These are phyloP conservation scores for Letharia lupina DNA, from an alignment of 495 filamentous ascomycete genomes.

Conservation along the genomic window DNA sequence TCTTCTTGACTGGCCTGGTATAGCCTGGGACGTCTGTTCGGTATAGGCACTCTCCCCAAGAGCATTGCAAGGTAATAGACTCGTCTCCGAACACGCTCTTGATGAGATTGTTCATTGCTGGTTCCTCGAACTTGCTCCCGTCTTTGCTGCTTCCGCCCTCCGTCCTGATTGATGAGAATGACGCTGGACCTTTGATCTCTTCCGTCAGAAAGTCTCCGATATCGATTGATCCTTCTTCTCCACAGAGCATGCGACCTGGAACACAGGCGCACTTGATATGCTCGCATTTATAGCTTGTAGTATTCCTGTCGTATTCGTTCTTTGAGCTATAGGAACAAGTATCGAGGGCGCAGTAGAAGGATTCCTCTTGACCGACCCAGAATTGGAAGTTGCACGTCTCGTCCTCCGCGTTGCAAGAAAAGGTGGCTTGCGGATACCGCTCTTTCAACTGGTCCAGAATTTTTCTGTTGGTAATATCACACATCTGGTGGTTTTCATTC, in stretches of 20 bases:
- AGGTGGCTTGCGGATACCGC: conserved; percentile 83
- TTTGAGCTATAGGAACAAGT: conserved; percentile 65
- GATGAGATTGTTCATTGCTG: conserved; percentile 83
- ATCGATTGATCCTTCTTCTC: conserved; percentile 82
- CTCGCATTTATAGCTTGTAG: conserved; percentile 74
- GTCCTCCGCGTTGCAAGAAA: conserved; percentile 70
- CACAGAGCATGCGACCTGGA: conserved; percentile 85
- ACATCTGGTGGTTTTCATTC: conserved; percentile 94
- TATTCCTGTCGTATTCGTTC: conserved; percentile 62
- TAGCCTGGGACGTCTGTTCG: conserved; percentile 89
- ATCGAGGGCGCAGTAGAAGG: conserved; percentile 88
- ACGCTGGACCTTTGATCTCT: conserved; percentile 75
- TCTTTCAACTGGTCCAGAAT: conserved; percentile 80
- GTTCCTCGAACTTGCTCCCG: conserved; percentile 78
- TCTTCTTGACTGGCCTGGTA: conserved; percentile 77
- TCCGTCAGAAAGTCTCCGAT: conserved; percentile 78
- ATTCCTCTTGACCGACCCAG: conserved; percentile 89
- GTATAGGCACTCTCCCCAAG: conserved; percentile 86
- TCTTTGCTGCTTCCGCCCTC: conserved; percentile 48
- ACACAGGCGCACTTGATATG: conserved; percentile 81
- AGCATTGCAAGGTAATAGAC: conserved; percentile 75
- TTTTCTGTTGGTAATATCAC: conserved; percentile 90
- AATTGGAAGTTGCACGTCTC: conserved; percentile 90
- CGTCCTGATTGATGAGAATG: conserved; percentile 63
- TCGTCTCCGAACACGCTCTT: conserved; percentile 79